Percentiles rank a stretch among this genome's conserved stretches.
These are phyloP conservation scores for Hirsutella rhossiliensis DNA, from an alignment of 2,329 filamentous ascomycete species.

Conservation along the genomic window DNA sequence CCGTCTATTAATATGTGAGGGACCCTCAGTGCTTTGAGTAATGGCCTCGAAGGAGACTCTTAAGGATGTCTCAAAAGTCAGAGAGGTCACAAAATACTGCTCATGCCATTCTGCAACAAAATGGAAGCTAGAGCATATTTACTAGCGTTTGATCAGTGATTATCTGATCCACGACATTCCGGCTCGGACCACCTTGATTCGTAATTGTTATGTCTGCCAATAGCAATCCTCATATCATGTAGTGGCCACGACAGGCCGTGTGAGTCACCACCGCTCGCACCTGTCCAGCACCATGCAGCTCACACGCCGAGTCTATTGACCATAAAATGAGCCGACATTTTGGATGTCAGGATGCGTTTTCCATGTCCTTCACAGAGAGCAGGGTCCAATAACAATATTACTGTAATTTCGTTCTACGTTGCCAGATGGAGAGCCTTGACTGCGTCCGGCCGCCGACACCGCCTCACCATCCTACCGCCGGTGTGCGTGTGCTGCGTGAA, in stretches of 20 bases:
- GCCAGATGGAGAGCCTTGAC: neutral
- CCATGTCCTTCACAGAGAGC: neutral
- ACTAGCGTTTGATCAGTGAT: too few relatives aligned
- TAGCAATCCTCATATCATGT: too few relatives aligned
- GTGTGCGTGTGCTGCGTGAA: slow-evolving; percentile 5
- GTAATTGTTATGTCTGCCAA: too few relatives aligned
- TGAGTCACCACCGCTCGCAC: neutral
- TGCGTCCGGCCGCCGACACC: slow-evolving; percentile 6
- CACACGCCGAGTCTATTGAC: neutral
- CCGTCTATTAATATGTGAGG: too few relatives aligned
- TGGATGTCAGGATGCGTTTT: neutral
- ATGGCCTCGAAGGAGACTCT: too few relatives aligned
- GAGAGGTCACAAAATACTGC: too few relatives aligned
- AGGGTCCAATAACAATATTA: neutral
- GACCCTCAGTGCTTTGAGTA: too few relatives aligned
- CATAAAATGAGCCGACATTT: neutral
- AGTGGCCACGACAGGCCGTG: neutral
- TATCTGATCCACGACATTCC: too few relatives aligned
- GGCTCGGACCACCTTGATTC: too few relatives aligned
- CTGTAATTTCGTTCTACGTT: neutral
- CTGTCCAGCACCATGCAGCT: neutral
- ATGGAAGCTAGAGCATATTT: too few relatives aligned
- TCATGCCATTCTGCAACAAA: too few relatives aligned
- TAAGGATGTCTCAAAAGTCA: too few relatives aligned
- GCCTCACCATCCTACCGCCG: slow-evolving; percentile 8